phyloP scores from a whole-genome alignment of 441 rosid species.

The Euphorbia corollata region DNA sequence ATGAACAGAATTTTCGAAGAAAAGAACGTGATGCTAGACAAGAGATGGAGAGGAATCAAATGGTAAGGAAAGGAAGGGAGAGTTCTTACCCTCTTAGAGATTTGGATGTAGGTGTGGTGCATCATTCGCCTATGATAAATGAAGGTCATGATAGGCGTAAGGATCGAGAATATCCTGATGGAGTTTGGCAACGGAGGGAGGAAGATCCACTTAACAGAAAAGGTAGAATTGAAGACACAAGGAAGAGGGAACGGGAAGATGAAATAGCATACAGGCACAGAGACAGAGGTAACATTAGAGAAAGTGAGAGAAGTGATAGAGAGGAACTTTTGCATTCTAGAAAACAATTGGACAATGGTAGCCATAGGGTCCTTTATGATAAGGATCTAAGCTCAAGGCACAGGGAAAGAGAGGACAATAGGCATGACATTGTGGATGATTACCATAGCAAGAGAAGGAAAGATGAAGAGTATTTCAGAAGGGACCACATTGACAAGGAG shows the following conservation, averaged over 20 bases:
- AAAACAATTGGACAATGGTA: constrained; percentile 68
- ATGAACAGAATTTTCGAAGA: constrained; percentile 44
- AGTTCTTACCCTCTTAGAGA: constrained; percentile 50
- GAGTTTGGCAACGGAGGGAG: constrained; percentile 55
- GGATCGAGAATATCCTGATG: constrained; percentile 54
- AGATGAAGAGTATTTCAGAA: constrained; percentile 62
- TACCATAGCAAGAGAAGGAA: constrained; percentile 68
- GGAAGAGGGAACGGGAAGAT: constrained; percentile 70
- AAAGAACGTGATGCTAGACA: constrained; percentile 53
- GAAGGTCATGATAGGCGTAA: constrained; percentile 61
- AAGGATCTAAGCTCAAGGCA: constrained; percentile 46
- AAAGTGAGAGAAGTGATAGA: constrained; percentile 56
- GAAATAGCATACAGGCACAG: constrained; percentile 61
- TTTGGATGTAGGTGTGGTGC: constrained; percentile 38
- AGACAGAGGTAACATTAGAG: constrained; percentile 58
- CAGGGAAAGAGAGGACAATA: constrained; percentile 57
- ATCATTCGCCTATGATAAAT: constrained; percentile 36
- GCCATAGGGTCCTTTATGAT: constrained; percentile 44
- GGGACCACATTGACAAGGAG: constrained; percentile 59
- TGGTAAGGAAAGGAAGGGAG: constrained; percentile 45
- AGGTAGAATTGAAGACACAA: constrained; percentile 54
- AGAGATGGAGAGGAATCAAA: constrained; percentile 51
- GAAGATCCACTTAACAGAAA: constrained; percentile 52
- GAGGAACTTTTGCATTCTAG: constrained; percentile 56
- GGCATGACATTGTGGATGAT: constrained; percentile 54